phyloP scores from a whole-genome alignment of 345 rosid genomes.

The Aquilaria yunnanensis region DNA sequence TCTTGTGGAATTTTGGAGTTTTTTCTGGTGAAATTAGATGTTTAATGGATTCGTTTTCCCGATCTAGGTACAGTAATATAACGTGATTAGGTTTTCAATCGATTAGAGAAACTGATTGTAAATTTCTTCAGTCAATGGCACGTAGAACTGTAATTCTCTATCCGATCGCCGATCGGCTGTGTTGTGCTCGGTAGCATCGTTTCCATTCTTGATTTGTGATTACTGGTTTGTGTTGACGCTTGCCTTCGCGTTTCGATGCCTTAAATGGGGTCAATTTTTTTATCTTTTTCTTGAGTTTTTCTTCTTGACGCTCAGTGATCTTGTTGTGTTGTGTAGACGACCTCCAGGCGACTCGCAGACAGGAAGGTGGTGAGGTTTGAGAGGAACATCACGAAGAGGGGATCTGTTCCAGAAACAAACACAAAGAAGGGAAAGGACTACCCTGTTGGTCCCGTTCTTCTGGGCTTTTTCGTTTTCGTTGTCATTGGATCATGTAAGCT shows the following conservation, averaged over 20 bases:
- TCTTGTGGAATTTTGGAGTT: too few relatives aligned
- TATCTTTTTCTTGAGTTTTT: not conserved
- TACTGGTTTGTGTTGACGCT: too few relatives aligned
- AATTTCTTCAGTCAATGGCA: too few relatives aligned
- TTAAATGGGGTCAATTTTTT: not conserved
- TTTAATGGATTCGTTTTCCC: too few relatives aligned
- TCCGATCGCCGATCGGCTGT: too few relatives aligned
- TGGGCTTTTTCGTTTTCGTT: conserved; percentile 90
- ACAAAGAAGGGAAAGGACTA: conserved; percentile 81
- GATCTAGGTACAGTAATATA: too few relatives aligned
- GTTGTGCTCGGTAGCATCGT: too few relatives aligned
- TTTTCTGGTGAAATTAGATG: too few relatives aligned
- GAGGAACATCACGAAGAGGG: conserved; percentile 84
- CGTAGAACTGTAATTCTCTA: too few relatives aligned
- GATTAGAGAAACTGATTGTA: too few relatives aligned
- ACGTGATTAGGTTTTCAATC: too few relatives aligned
- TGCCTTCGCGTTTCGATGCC: not conserved
- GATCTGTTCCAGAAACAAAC: conserved; percentile 79
- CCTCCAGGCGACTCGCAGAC: conserved; percentile 80
- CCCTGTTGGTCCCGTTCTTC: conserved; percentile 88
- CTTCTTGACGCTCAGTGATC: not conserved
- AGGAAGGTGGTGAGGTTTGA: conserved; percentile 78
- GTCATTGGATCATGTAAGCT: conserved; percentile 91
- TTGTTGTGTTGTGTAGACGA: conserved; percentile 47
- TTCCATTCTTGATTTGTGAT: too few relatives aligned